These are phyloP conservation scores for Neurospora sp. DNA, from an alignment of 495 filamentous ascomycete species.

Conservation along the genomic window DNA sequence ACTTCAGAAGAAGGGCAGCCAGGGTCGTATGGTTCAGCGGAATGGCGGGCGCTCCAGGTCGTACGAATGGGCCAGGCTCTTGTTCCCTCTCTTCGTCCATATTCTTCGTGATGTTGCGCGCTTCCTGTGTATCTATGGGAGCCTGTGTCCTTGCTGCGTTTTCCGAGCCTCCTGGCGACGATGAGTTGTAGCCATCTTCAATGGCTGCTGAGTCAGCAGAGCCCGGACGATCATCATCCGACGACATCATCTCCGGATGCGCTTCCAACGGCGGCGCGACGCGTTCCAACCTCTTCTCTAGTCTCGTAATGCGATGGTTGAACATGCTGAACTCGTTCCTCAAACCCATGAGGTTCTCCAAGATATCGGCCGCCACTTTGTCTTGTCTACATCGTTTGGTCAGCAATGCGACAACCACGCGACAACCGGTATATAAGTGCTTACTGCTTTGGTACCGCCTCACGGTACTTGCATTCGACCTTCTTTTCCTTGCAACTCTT, in stretches of 20 bases:
- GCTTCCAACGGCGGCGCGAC: constrained; percentile 7
- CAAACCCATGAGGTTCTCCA: constrained; percentile 30
- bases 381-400: constrained; percentile 34
- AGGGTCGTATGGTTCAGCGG: constrained; percentile 72
- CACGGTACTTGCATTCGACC: constrained; percentile 53
- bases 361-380: constrained; percentile 40
- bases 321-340: constrained; percentile 23
- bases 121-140: constrained; percentile 18
- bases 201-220: constrained; percentile 14
- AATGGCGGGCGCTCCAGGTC: constrained; percentile 51
- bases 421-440: constrained; percentile 12
- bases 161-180: constrained; percentile 14
- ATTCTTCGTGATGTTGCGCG: constrained; percentile 20
- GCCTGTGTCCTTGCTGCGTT: neutral
- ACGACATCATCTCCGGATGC: constrained; percentile 2
- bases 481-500: constrained; percentile 47
- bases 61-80: constrained; percentile 34
- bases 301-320: constrained; percentile 15
- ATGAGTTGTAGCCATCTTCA: constrained; percentile 12
- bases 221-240: constrained; percentile 15
- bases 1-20: constrained; percentile 66
- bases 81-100: constrained; percentile 36
- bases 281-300: constrained; percentile 15
- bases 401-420: constrained; percentile 2
- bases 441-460: constrained; percentile 59